Percentiles rank a stretch among this genome's conserved stretches.
These are phyloP conservation scores for Fusarium sp. DNA, from an alignment of 2,329 filamentous ascomycete species.

Conservation along the genomic window DNA sequence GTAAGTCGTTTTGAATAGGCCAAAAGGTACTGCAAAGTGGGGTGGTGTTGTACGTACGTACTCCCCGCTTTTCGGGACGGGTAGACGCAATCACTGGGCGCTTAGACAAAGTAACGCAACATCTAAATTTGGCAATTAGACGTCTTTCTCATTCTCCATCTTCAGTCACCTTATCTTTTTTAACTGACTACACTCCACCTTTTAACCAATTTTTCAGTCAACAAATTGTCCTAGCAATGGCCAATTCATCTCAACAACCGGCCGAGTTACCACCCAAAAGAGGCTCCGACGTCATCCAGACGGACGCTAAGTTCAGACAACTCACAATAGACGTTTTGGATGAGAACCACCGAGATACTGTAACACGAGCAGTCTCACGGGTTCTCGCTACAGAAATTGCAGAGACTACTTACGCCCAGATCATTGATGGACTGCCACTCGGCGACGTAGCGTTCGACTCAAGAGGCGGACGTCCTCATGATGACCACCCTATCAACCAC, in stretches of 20 bases:
- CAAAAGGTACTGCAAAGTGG: too few species aligned
- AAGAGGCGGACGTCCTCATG: background rate
- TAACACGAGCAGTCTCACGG: constrained; percentile 10
- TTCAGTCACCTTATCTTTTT: too few species aligned
- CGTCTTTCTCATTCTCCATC: too few species aligned
- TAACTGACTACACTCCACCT: too few species aligned
- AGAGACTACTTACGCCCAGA: constrained; percentile 36
- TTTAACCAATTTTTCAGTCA: too few species aligned
- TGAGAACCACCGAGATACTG: background rate
- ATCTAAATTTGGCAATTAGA: too few species aligned
- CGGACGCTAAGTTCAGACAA: background rate
- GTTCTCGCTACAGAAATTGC: constrained; percentile 24
- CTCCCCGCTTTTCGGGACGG: too few species aligned
- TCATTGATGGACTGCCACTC: constrained; percentile 40
- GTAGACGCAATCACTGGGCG: too few species aligned
- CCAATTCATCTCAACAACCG: background rate
- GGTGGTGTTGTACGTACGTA: too few species aligned
- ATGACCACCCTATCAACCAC: constrained; percentile 29
- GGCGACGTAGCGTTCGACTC: background rate
- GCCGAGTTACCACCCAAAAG: fast-evolving
- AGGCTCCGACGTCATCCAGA: background rate
- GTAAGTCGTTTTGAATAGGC: too few species aligned
- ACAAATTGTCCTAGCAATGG: background rate
- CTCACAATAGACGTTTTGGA: background rate
- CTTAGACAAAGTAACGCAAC: too few species aligned